Base-by-base conservation (phyloP, 345 rosid genomes). In the Eucalyptus curtisii region DNA sequence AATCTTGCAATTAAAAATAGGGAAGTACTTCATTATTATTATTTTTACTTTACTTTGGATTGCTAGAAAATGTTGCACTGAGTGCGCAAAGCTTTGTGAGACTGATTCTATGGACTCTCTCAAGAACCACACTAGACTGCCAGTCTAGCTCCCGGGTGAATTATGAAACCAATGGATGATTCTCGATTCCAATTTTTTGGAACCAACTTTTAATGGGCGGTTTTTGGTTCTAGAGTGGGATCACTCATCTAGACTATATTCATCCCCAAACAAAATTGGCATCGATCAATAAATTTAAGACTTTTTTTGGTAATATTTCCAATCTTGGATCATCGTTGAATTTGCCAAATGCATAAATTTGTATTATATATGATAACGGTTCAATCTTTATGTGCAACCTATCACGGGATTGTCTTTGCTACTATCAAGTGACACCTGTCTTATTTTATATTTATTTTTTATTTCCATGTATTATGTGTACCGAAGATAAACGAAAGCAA, bases 131-230 rank as follows among this genome's bases (percentile, higher is more conserved):
- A 52, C 24, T 52, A 52, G 57, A 7, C 2, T 52, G 2, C 2
- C 2, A 20, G 0, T 52, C 57, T 52, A 52, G 10, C 19, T 52
- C 10, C 0, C 2, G 0, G 10, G 57, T 20, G 57, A 52, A 52
- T 52, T 52, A 52, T 20, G 25, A 52, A 52, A 19, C 1, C 1
- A 52, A 52, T 52, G 9, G 25, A 52, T 3, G 57, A 8, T 19
- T 52, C 57, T 52, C 10, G 2, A 52, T 52, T 52, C 0, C 10
- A 52, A 7, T 52, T 52, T 52, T 52, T 52, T 1, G 1, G 1
- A 52, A 19, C 10, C 55, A 52, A 52, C 8, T 8, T 52, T 52
- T 7, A 19, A 1, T 19, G 24, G 24, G 10, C 4, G 0, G 25
- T 52, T 52, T 52, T 52, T 52, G 57, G 57, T 52, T 52, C 25